phyloP scores from a whole-genome alignment of 2,329 filamentous ascomycete species.

The Orbilia quercus region DNA sequence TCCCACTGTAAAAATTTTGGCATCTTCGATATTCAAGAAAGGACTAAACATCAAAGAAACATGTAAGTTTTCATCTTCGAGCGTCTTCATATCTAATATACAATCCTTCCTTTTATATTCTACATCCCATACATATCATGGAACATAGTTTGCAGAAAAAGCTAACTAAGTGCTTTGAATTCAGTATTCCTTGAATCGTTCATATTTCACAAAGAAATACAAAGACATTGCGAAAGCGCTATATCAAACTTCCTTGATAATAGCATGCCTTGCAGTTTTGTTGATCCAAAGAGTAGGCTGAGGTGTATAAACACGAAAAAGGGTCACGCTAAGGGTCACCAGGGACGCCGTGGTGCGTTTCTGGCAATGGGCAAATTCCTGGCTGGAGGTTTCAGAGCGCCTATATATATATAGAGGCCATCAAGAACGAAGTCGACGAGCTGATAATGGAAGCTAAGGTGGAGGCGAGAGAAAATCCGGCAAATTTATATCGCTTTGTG shows the following conservation, averaged over 20 bases:
- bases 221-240: neutral
- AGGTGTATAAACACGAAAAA: constrained; percentile 11
- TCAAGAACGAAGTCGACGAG: neutral
- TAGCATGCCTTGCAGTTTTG: constrained; percentile 10
- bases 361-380: constrained; percentile 3
- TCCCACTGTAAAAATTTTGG: neutral
- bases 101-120: no score
- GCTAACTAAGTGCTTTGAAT: neutral
- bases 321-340: constrained; percentile 22
- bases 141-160: no score
- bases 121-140: neutral
- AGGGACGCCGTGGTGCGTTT: neutral
- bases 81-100: no score
- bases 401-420: neutral
- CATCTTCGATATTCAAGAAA: neutral
- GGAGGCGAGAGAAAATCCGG: neutral
- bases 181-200: neutral
- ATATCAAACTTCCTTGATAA: neutral
- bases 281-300: neutral
- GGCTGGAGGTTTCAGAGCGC: neutral
- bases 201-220: neutral
- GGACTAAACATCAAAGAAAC: neutral
- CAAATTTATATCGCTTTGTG: neutral
- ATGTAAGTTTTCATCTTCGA: no score
- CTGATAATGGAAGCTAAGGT: neutral